Base-by-base conservation (phyloP, 2,329 filamentous ascomycete genomes). In the Lizonia empirigonia region DNA sequence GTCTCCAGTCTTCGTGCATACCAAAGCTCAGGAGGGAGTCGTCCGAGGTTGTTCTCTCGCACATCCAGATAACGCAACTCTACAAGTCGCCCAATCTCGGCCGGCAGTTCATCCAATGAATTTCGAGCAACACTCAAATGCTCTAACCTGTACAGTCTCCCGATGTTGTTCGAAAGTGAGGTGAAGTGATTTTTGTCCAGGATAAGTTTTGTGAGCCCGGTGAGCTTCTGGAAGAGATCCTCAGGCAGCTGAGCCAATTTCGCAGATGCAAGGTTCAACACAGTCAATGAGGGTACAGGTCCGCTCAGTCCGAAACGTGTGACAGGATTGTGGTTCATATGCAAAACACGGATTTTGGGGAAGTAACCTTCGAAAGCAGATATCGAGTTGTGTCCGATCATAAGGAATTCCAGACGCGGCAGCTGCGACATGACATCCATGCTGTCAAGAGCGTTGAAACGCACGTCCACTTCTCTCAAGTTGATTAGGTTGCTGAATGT, bases 171-270 rank as follows among this genome's bases (percentile, higher is more conserved):
- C 0, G 93, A 94, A 19, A 99, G 78, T 1, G 90, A 93, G 0
- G 94, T 91, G 63, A 99, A 95, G 70, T 97, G 95, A 67, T 99
- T 99, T 70, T 90, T 92, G 75, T 97, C 93, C 45, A 99, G 80
- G 15, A 93, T 87, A 18, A 99, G 81, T 64, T 92, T 91, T 50
- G 93, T 90, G 35, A 99, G 75, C 63, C 91, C 94, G 7, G 89
- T 83, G 76, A 97, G 86, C 68, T 93, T 91, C 60, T 88, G 86
- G 69, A 96, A 97, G 12, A 93, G 83, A 36, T 89, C 87, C 68
- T 97, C 94, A 7, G 85, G 85, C 44, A 99, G 86, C 66, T 91
- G 90, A 2, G 92, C 89, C 34, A 99, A 79, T 73, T 97, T 96
- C 5, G 89, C 91, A 45, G 91, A 93, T 6, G 92, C 94, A 47